phyloP scores from a whole-genome alignment of 1,284 basidiomycete species.

The Rhizopogon parksii region DNA sequence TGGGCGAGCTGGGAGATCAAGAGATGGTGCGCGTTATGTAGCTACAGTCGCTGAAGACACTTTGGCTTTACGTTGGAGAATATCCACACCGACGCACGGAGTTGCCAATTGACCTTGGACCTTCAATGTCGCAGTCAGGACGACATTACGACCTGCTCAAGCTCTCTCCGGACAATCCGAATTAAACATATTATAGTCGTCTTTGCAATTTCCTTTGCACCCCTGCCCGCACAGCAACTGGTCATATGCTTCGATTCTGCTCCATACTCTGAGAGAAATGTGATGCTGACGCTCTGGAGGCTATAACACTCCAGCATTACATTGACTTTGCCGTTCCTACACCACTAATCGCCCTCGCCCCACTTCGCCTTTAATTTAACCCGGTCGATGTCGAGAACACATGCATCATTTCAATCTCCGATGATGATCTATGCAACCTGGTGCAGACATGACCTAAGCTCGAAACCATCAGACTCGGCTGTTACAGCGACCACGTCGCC shows the following conservation, averaged over 20 bases:
- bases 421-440: slow-evolving; percentile 13
- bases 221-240: no score
- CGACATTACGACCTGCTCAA: not conserved
- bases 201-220: not conserved
- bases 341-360: slow-evolving; percentile 9
- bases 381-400: slow-evolving; percentile 17
- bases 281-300: not conserved
- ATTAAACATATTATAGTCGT: not conserved
- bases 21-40: not conserved
- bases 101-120: not conserved
- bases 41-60: not conserved
- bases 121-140: not conserved
- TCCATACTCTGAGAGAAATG: not conserved
- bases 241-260: no score
- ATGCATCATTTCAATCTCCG: slow-evolving; percentile 12
- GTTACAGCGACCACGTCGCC: slow-evolving; percentile 14
- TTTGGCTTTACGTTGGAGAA: not conserved
- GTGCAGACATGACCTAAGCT: slow-evolving; percentile 17
- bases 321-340: not conserved
- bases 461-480: slow-evolving; percentile 17
- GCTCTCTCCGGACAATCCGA: not conserved
- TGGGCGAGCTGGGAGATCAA: not conserved
- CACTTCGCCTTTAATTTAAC: slow-evolving; percentile 14
- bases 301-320: not conserved
- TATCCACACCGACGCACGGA: not conserved